These are phyloP conservation scores for Coprinopsis strossmayeri DNA, from an alignment of 768 basidiomycete species.

Conservation along the genomic window DNA sequence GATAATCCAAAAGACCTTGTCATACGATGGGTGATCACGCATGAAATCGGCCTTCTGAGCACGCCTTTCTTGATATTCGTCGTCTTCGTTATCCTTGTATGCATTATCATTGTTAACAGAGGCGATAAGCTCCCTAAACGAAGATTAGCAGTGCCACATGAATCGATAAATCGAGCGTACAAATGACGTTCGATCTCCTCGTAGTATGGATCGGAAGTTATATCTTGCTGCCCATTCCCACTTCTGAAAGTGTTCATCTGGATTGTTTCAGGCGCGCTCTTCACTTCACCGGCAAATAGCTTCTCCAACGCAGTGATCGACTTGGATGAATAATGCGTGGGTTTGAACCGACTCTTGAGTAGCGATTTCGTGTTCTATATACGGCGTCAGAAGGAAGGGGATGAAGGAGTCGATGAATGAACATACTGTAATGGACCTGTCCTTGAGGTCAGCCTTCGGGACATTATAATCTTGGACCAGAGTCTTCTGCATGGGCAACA, in stretches of 20 bases:
- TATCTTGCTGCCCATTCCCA: conserved; percentile 26
- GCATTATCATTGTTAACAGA: conserved; percentile 49
- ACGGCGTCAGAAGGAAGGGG: not conserved
- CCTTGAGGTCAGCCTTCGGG: conserved; percentile 21
- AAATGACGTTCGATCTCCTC: conserved; percentile 69
- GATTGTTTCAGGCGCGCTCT: conserved; percentile 37
- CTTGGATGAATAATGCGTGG: conserved; percentile 46
- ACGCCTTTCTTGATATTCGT: conserved; percentile 61
- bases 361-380: conserved; percentile 17
- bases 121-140: conserved; percentile 58
- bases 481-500: conserved; percentile 75
- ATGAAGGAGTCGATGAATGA: not conserved
- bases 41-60: conserved; percentile 86
- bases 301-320: conserved; percentile 58
- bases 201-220: conserved; percentile 29
- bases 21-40: conserved; percentile 80
- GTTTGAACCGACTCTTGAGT: conserved; percentile 24
- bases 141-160: conserved; percentile 5
- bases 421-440: conserved; percentile 12
- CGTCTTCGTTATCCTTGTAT: conserved; percentile 46
- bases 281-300: conserved; percentile 55
- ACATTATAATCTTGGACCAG: conserved; percentile 55
- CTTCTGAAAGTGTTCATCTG: conserved; percentile 53
- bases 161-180: conserved; percentile 38
- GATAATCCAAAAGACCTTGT: conserved; percentile 87